Conservation (phyloP, 306 rosid genomes). For the Glycine latifolia region DNA sequence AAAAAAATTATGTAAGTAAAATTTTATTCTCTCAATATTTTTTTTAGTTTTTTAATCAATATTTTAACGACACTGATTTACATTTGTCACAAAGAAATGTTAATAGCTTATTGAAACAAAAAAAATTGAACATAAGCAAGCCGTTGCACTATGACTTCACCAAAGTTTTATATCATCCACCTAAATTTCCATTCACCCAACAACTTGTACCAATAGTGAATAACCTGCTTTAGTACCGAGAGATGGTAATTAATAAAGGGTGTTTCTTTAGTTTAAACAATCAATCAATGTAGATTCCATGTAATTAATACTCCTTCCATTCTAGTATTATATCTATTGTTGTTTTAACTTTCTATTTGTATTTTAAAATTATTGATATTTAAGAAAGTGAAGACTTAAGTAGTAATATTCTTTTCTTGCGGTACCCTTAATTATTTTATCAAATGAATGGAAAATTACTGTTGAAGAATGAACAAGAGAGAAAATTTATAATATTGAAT, state of each 20-base stretch:
- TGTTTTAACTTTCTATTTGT: not conserved
- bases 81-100: not conserved
- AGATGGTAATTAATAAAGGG: not conserved
- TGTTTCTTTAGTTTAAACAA: not conserved
- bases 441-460: not conserved
- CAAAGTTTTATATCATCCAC: not conserved
- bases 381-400: not conserved
- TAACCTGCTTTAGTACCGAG: not conserved
- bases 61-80: too few relatives aligned
- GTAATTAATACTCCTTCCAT: not conserved
- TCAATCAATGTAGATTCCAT: not conserved
- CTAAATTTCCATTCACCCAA: conserved; percentile 5
- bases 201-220: not conserved
- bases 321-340: not conserved
- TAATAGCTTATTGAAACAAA: not conserved
- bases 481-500: too few relatives aligned
- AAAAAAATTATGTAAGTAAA: too few relatives aligned
- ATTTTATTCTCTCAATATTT: too few relatives aligned
- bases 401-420: not conserved
- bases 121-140: not conserved
- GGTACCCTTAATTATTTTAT: too few relatives aligned
- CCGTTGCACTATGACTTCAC: not conserved
- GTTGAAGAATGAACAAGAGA: too few relatives aligned
- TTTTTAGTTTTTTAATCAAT: too few relatives aligned
- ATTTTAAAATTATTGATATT: not conserved